phyloP scores from a whole-genome alignment of 352 stramenopile species.

The Blastocystis sp. region DNA sequence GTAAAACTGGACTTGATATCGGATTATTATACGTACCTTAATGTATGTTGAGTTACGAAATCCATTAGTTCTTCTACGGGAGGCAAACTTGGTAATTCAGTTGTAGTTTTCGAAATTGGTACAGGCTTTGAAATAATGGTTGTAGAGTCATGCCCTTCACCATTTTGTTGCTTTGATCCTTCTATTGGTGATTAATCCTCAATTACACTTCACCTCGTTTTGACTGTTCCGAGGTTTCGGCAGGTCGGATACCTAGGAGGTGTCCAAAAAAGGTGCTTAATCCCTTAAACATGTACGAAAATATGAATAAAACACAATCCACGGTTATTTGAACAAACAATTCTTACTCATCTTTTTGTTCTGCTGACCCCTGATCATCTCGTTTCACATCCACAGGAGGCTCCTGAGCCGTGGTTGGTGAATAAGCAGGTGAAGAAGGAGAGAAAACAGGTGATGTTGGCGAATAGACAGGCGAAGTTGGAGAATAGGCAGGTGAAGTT shows the following conservation, averaged over 20 bases:
- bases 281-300: conserved; percentile 44
- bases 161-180: neutral
- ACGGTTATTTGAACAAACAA: conserved; percentile 8
- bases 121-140: neutral
- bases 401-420: conserved; percentile 69
- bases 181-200: neutral
- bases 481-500: conserved; percentile 71
- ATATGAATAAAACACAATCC: neutral
- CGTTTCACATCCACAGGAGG: conserved; percentile 67
- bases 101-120: neutral
- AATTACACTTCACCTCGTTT: neutral
- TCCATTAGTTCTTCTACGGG: conserved; percentile 43
- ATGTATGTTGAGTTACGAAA: conserved; percentile 32
- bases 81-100: neutral
- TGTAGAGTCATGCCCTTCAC: neutral
- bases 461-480: conserved; percentile 69
- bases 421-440: conserved; percentile 73
- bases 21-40: neutral
- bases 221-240: neutral
- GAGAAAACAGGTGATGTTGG: conserved; percentile 72
- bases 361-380: conserved; percentile 64
- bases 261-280: conserved; percentile 25
- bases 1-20: neutral
- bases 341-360: neutral
- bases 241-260: neutral